phyloP scores from a whole-genome alignment of 2,329 filamentous ascomycete species.

The Trichoderma endophyticum region DNA sequence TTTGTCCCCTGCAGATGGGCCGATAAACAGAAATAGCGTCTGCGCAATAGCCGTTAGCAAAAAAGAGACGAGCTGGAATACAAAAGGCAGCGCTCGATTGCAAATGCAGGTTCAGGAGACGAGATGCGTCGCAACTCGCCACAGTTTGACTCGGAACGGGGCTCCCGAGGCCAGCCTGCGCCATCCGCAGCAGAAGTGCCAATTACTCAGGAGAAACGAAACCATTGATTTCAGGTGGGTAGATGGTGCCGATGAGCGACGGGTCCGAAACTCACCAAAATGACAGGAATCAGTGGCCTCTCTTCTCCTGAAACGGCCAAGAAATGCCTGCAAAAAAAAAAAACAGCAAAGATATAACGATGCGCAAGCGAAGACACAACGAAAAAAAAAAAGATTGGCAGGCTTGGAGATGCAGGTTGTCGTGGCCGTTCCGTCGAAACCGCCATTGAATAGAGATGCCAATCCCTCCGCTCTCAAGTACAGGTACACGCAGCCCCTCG shows the following conservation, averaged over 20 bases:
- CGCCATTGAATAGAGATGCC: slow-evolving; percentile 5
- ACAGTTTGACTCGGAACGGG: not conserved
- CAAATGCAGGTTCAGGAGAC: not conserved
- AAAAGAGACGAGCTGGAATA: not conserved
- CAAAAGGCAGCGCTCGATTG: not conserved
- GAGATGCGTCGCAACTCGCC: slow-evolving; percentile 5
- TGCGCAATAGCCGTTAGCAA: not conserved
- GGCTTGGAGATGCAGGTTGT: slow-evolving; percentile 4
- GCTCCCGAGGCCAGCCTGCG: not conserved
- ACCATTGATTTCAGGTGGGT: not conserved
- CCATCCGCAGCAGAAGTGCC: not conserved
- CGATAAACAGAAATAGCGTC: not conserved
- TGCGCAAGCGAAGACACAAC: not conserved
- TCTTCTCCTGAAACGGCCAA: not conserved
- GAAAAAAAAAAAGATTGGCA: not conserved
- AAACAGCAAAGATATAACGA: not conserved
- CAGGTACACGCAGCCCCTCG: not conserved
- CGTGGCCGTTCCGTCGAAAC: slow-evolving; percentile 1
- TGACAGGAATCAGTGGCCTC: not conserved
- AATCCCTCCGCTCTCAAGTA: not conserved
- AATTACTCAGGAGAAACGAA: not conserved
- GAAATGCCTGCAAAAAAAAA: not conserved
- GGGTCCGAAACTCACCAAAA: not conserved
- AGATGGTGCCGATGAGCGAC: not conserved
- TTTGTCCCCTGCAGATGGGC: not conserved